These are phyloP conservation scores for Podila horticola DNA, from an alignment of 192 early-diverging fungal species.

Conservation along the genomic window DNA sequence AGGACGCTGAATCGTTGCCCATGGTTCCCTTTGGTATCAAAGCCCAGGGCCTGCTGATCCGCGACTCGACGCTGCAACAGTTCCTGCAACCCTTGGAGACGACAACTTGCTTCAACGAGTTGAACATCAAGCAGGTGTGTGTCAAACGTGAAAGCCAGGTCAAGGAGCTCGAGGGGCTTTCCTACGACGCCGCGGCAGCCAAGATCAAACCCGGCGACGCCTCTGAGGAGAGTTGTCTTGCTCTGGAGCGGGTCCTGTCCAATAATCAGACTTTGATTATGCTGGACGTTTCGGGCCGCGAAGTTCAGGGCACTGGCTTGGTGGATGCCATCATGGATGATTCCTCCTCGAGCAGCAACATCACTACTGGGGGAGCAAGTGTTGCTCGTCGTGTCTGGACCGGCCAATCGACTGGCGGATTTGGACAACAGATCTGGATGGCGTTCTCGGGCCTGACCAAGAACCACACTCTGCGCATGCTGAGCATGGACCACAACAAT, in stretches of 20 bases:
- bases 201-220: constrained; percentile 30
- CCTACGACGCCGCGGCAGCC: constrained; percentile 4
- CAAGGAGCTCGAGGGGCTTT: constrained; percentile 16
- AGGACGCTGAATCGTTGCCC: neutral
- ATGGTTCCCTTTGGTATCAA: constrained; percentile 40
- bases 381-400: neutral
- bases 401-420: constrained; percentile 30
- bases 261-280: constrained; percentile 36
- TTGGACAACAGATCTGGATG: constrained; percentile 21
- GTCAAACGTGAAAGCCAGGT: constrained; percentile 39
- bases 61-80: constrained; percentile 10
- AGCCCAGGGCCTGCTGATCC: constrained; percentile 29
- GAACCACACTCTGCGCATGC: constrained; percentile 25
- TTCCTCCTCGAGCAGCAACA: neutral
- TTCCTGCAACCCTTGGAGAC: constrained; percentile 24
- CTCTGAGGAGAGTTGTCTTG: constrained; percentile 31
- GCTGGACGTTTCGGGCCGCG: constrained; percentile 38
- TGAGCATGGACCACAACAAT: constrained; percentile 39
- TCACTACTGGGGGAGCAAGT: neutral
- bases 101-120: constrained; percentile 38
- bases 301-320: constrained; percentile 4
- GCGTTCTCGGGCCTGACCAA: constrained; percentile 27
- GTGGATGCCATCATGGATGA: neutral
- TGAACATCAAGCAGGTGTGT: constrained; percentile 32
- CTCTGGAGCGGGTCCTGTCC: constrained; percentile 26